Evolutionary conservation across 176 grass and related monocot genomes (phyloP).

Genomic region (Tuctoria greenei): DNA sequence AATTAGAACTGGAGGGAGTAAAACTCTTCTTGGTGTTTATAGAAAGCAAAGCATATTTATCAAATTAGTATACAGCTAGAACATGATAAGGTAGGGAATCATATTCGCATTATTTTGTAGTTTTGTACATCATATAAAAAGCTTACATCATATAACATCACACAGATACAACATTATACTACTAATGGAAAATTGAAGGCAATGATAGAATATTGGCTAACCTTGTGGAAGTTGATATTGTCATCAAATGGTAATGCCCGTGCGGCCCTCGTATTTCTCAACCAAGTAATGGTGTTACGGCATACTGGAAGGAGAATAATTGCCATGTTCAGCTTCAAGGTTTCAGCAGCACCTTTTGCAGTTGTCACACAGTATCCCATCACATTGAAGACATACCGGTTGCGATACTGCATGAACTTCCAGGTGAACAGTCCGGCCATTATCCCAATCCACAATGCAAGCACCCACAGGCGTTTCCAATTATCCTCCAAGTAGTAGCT

Average conservation of each 20-base stretch:
- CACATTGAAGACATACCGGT: conserved; percentile 70
- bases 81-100: background rate
- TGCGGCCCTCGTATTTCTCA: conserved; percentile 75
- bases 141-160: too few species aligned
- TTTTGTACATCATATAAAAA: background rate
- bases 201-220: conserved; percentile 38
- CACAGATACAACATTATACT: background rate
- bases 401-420: conserved; percentile 91
- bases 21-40: background rate
- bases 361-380: conserved; percentile 94
- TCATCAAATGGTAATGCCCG: conserved; percentile 89
- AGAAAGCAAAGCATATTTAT: background rate
- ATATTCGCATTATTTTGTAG: background rate
- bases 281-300: conserved; percentile 95
- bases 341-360: conserved; percentile 95
- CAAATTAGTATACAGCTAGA: background rate
- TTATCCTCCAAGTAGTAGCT: conserved; percentile 91
- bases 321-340: conserved; percentile 97
- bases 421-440: conserved; percentile 86
- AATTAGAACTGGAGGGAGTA: background rate
- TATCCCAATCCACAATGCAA: conserved; percentile 72
- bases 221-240: conserved; percentile 99
- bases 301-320: conserved; percentile 92
- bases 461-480: conserved; percentile 92
- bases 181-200: conserved; percentile 13